Conservation (phyloP, 2,329 filamentous ascomycete species). For the Penicillium sclerotiorum region DNA sequence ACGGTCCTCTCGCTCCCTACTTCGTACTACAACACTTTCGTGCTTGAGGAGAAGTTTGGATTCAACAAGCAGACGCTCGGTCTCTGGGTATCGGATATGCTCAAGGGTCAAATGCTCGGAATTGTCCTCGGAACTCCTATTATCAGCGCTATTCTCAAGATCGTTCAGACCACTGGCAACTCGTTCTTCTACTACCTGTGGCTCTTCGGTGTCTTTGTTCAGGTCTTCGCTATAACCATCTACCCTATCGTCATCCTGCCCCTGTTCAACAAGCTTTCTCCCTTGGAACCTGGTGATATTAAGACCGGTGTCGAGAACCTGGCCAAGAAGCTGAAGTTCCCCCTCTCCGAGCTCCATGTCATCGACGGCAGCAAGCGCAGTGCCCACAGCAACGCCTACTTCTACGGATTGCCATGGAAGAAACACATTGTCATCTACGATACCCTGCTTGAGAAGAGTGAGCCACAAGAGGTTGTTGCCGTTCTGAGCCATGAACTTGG, state of each 20-base stretch:
- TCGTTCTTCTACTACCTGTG: conserved; percentile 98
- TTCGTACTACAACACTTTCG: conserved; percentile 90
- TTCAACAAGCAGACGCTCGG: conserved; percentile 98
- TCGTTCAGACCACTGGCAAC: conserved; percentile 90
- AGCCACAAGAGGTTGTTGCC: conserved; percentile 88
- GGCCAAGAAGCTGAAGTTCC: conserved; percentile 83
- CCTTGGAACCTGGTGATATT: conserved; percentile 80
- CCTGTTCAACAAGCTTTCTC: conserved; percentile 97
- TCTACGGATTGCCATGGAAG: conserved; percentile 98
- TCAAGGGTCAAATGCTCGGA: conserved; percentile 85
- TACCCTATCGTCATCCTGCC: conserved; percentile 94
- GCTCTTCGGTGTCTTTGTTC: conserved; percentile 85
- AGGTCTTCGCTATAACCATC: conserved; percentile 93
- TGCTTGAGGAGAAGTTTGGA: conserved; percentile 93
- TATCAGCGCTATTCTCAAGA: conserved; percentile 87
- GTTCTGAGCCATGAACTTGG: conserved; percentile 94
- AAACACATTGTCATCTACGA: conserved; percentile 99
- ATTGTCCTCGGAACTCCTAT: conserved; percentile 82
- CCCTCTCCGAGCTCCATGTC: conserved; percentile 87
- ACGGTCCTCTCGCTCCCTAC: conserved; percentile 78
- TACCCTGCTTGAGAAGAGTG: conserved; percentile 93
- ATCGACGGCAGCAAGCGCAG: conserved; percentile 90
- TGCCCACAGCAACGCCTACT: conserved; percentile 89
- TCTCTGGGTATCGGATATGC: conserved; percentile 84
- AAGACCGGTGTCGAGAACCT: conserved; percentile 87